Conservation (phyloP, 768 basidiomycete genomes). For the Tricholoma bakamatsutake region DNA sequence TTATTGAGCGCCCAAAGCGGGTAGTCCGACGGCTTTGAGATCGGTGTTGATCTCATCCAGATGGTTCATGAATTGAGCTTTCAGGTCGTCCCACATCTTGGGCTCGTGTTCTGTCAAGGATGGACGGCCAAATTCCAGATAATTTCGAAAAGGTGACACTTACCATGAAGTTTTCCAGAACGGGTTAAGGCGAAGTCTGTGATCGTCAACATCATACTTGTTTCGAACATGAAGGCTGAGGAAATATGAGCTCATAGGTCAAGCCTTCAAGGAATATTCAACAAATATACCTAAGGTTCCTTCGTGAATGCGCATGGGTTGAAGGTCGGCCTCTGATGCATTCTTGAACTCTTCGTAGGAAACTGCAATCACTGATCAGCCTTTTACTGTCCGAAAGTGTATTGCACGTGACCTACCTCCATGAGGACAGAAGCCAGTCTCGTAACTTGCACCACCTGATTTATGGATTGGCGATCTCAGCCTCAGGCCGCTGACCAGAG, state of each 20-base stretch:
- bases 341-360: slow-evolving; percentile 56
- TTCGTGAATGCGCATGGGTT: slow-evolving; percentile 45
- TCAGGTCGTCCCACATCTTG: slow-evolving; percentile 61
- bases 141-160: slow-evolving; percentile 8
- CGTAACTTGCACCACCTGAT: slow-evolving; percentile 49
- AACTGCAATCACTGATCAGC: slow-evolving; percentile 25
- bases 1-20: slow-evolving; percentile 16
- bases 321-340: slow-evolving; percentile 47
- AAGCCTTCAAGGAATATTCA: not conserved
- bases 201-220: slow-evolving; percentile 55
- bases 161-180: slow-evolving; percentile 54
- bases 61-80: slow-evolving; percentile 52
- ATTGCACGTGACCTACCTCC: slow-evolving; percentile 35
- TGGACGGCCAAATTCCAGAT: not conserved
- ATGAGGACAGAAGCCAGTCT: slow-evolving; percentile 60
- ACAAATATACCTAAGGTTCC: slow-evolving; percentile 42
- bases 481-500: not conserved
- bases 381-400: not conserved
- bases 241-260: not conserved
- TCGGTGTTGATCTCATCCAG: slow-evolving; percentile 49
- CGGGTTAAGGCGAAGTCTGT: slow-evolving; percentile 61
- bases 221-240: slow-evolving; percentile 59
- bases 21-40: slow-evolving; percentile 35
- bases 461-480: not conserved
- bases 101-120: slow-evolving; percentile 47